phyloP scores from a whole-genome alignment of 176 grass and related monocot genomes.

The Cenchrus fungigraminus region DNA sequence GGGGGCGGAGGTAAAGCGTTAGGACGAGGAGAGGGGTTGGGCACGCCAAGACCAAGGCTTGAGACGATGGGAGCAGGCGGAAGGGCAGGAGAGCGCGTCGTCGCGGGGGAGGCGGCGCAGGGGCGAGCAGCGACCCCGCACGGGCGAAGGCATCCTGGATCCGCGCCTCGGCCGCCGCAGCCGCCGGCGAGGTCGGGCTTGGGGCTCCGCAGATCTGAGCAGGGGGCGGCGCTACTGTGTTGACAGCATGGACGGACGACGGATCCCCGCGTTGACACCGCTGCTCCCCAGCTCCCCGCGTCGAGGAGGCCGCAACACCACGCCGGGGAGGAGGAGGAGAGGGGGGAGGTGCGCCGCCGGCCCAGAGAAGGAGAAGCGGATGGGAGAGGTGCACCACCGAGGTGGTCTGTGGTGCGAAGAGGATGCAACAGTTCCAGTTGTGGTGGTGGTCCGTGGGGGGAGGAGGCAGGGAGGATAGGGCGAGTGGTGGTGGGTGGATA shows the following conservation, averaged over 20 bases:
- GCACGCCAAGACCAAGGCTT: constrained; percentile 51
- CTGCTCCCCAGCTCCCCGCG: no score
- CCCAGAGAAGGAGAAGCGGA: no score
- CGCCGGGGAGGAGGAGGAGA: no score
- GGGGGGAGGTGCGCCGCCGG: no score
- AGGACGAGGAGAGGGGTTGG: constrained; percentile 3
- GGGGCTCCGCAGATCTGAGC: constrained; percentile 39
- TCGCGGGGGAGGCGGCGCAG: constrained; percentile 37
- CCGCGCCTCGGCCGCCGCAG: constrained; percentile 18
- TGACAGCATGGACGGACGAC: not conserved
- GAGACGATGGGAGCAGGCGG: constrained; percentile 65
- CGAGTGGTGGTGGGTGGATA: no score
- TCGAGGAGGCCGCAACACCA: no score
- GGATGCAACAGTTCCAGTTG: no score
- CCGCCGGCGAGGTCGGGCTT: constrained; percentile 34
- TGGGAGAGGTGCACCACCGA: no score
- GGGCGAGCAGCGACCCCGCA: constrained; percentile 35
- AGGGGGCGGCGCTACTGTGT: not conserved
- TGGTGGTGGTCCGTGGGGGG: no score
- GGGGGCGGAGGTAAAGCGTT: not conserved
- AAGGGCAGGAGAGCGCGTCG: constrained; percentile 33
- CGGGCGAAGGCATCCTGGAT: constrained; percentile 49
- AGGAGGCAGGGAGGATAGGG: no score
- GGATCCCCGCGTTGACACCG: not conserved
- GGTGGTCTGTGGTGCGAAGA: no score